Percentiles rank a stretch among this genome's conserved stretches.
Conservation (phyloP, 176 grass and related monocot genomes). For the Poa pratensis region DNA sequence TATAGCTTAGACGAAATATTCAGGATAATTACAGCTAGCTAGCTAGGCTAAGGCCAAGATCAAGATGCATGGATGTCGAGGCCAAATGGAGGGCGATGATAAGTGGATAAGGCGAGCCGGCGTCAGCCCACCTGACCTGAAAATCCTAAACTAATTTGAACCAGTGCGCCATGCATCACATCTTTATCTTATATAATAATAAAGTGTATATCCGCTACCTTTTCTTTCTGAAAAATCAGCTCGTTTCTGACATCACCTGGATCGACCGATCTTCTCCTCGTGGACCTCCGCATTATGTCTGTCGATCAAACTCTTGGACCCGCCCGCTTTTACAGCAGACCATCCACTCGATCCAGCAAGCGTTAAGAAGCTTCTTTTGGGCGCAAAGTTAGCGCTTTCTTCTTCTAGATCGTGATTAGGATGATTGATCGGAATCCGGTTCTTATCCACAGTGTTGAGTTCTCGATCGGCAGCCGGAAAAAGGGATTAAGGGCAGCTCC, state of each 20-base stretch:
- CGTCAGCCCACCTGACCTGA: conserved; percentile 27
- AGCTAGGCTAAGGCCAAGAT: not conserved
- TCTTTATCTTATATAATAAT: not conserved
- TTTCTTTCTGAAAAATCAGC: too few relatives aligned
- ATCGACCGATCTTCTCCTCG: too few relatives aligned
- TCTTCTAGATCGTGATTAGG: conserved; percentile 22
- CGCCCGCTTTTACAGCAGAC: too few relatives aligned
- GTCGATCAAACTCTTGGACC: too few relatives aligned
- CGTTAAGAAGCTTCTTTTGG: conserved; percentile 38
- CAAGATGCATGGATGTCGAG: too few relatives aligned
- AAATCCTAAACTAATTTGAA: not conserved
- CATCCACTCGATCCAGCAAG: not conserved
- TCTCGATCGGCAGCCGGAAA: too few relatives aligned
- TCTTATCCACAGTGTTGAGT: too few relatives aligned
- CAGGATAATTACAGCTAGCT: not conserved
- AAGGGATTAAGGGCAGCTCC: not conserved
- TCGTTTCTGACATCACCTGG: too few relatives aligned
- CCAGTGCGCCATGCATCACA: conserved; percentile 41
- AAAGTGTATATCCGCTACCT: too few relatives aligned
- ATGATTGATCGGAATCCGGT: conserved; percentile 27
- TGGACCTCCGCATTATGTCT: too few relatives aligned
- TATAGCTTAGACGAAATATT: too few relatives aligned
- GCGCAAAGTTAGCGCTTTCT: not conserved
- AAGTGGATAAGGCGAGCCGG: conserved; percentile 12
- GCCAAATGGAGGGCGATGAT: conserved; percentile 6